Evolutionary conservation across 2,329 filamentous ascomycete genomes (phyloP), one percentile per base, ranked within the genome.

Genomic region (Epicoccum nigrum): DNA sequence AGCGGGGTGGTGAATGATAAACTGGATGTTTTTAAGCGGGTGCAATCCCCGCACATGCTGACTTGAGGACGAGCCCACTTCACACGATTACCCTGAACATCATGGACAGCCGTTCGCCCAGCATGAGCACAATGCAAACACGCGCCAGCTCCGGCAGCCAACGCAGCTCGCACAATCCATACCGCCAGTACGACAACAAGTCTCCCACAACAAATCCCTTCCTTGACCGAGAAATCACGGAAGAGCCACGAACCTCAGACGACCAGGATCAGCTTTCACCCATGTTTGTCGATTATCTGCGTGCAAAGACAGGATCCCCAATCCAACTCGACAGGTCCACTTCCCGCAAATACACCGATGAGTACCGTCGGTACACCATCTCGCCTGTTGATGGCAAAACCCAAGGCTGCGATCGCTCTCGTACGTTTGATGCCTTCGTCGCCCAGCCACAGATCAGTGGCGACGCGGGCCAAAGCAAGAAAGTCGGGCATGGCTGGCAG

Each of bases 381-480:
- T 44, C 48, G 28, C 57, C 57, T 8, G 19, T 50, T 8, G 57
- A 60, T 32, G 57, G 57, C 19, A 58, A 58, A 42, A 60, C 57
- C 7, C 23, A 40, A 13, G 40, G 35, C 17, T 60, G 57, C 51
- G 42, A 60, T 19, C 57, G 54, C 39, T 19, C 11, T 17, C 52
- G 46, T 17, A 58, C 55, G 4, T 60, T 60, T 40, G 57, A 58
- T 15, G 31, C 57, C 3, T 58, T 60, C 27, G 34, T 60, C 25
- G 42, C 39, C 19, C 31, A 45, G 37, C 44, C 37, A 28, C 35
- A 33, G 12, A 34, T 57, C 21, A 50, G 51, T 37, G 37, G 35
- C 39, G 44, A 55, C n/a, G 48, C 41, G 2, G 48, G 48, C 7
- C 37, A 31, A 3, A 31, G 32, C 7, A 54, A 54, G 31, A 49